Evolutionary conservation across 192 early-diverging fungal species (phyloP), one percentile per base, ranked within the genome.

Genomic region (Phlyctochytrium planicorne): DNA sequence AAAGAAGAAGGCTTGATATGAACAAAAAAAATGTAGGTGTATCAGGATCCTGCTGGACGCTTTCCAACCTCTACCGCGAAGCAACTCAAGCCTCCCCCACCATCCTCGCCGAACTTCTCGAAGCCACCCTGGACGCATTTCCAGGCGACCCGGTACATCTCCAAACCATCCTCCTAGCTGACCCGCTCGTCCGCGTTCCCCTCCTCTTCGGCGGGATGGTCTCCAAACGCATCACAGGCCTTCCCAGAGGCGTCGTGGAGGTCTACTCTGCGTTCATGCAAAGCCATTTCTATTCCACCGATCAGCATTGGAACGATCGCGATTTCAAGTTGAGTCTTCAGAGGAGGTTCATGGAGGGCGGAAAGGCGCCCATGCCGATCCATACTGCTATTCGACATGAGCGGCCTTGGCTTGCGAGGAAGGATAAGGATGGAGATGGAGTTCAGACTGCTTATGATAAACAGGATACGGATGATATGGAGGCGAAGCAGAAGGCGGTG

Each of bases 321-420:
- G 74, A 82, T 30, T 82, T 87, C 40, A 88, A 89, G 62, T 47
- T 90, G 14, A 82, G 78, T 2, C 64, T 72, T 25, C 89, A 90
- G 52, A 65, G 53, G 32, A 40, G 74, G 29, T 83, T 74, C 67
- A 52, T 90, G 30, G 82, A 86, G 23, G 81, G 81, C 66, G 92
- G 88, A 0, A 69, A 68, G 29, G 72, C 76, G 24, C 87, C 91
- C 14, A 79, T 94, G 78, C 92, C 92, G 2, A 90, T 94, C 35
- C 91, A 94, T 65, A 89, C 88, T 0, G 85, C 83, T 2, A 85
- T 91, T 1, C 78, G 88, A 24, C 91, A 94, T 69, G 84, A 84
- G 34, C 65, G 69, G 24, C 69, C 69, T 17, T 71, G 69, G 69
- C 27, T 30, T 20, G 63, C 33, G n/a, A 52, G 55, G 55, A 57